These are phyloP conservation scores for Pseudoscleropodium purum DNA, from an alignment of 225 moss, liverwort and hornwort species.

Conservation along the genomic window DNA sequence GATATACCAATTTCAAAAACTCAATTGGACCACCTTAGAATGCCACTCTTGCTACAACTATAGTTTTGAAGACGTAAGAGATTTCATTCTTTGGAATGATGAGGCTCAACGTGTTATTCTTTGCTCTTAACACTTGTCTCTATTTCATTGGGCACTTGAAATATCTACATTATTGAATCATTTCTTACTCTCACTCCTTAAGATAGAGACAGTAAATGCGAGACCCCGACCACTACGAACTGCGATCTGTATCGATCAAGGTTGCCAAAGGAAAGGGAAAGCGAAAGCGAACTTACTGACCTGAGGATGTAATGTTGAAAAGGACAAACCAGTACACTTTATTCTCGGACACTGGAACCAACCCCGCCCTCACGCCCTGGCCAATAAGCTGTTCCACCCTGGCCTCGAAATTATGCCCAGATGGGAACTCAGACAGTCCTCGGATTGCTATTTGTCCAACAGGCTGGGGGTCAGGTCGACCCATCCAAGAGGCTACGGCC, in stretches of 20 bases:
- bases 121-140: neutral
- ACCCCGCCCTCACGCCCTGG: slow-evolving; percentile 31
- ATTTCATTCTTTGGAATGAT: neutral
- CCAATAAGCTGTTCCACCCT: slow-evolving; percentile 33
- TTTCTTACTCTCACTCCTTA: neutral
- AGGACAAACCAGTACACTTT: slow-evolving; percentile 46
- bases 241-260: neutral
- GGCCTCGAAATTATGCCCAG: slow-evolving; percentile 15
- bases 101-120: neutral
- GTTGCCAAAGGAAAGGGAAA: neutral
- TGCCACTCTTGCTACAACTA: neutral
- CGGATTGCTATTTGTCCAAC: slow-evolving; percentile 44
- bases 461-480: slow-evolving; percentile 24
- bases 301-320: slow-evolving; percentile 28
- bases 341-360: slow-evolving; percentile 18
- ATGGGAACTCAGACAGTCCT: slow-evolving; percentile 29
- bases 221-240: neutral
- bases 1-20: neutral
- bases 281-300: neutral
- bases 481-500: slow-evolving; percentile 38
- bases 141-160: neutral
- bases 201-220: neutral
- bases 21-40: neutral
- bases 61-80: too few species aligned
- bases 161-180: neutral